A percentile compares a stretch with the other conserved stretches of the same genome.
Conservation (phyloP, 176 grass and related monocot genomes). For the sorghum (Sorghum bicolor) region Sorghum_bicolor_NCBIv3 NC_012871.2:64710001-64710500, state of each 20-base stretch:
- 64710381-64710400: background rate
- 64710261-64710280: background rate
- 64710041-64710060: background rate
- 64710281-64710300: background rate
- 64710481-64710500: no score
- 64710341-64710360: background rate
- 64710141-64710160: conserved; percentile 50
- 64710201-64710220: background rate
- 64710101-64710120: conserved; percentile 91
- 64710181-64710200: background rate
- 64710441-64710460: background rate
- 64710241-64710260: background rate
- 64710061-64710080: conserved; percentile 95
- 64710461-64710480: no score
- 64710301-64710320: background rate
- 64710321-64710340: conserved; percentile 42
- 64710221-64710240: background rate
- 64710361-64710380: background rate
- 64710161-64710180: conserved; percentile 11
- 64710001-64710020: background rate
- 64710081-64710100: conserved; percentile 94
- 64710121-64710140: conserved; percentile 94
- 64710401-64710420: background rate
- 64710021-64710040: background rate
- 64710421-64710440: background rate